Evolutionary conservation across 768 basidiomycete species (phyloP), one percentile per base, ranked within the genome.

Genomic region (Nidula microcarpa): DNA sequence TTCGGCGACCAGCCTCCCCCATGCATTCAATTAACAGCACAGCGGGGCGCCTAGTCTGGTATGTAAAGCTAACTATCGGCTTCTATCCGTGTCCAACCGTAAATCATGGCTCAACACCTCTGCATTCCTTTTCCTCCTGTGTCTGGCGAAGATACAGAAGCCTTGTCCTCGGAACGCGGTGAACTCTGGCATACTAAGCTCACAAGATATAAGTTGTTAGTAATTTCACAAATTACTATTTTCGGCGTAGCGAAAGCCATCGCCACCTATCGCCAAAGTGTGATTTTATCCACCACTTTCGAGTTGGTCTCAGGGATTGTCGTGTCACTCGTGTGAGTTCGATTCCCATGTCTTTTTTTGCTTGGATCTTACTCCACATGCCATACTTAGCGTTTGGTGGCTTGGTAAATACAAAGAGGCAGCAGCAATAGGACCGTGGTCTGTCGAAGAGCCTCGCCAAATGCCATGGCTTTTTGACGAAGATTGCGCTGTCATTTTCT

Each of bases 181-280:
- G n/a, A n/a, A n/a, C n/a, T n/a, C 37, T 52, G 54, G 52, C 47
- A 53, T 36, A 55, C 58, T 17, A 53, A 51, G 33, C 8, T 57
- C 14, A 53, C 60, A 8, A 13, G 32, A 3, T 50, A 39, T 45
- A 51, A 54, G 11, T n/a, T 58, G 4, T n/a, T 46, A 1, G 48
- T 55, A 3, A 34, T n/a, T n/a, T n/a, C n/a, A n/a, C n/a, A n/a
- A n/a, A n/a, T n/a, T n/a, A n/a, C n/a, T n/a, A n/a, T n/a, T 58
- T 18, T 6, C 37, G 57, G 57, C 4, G 48, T 52, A 17, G 51
- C 51, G 5, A 58, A 58, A 23, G 54, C 57, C 11, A 36, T 52
- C 14, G 30, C 46, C 10, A 47, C 54, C 14, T 33, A 36, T 46
- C 14, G 18, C 2, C 23, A 39, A n/a, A 41, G 39, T 30, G 14